These are phyloP conservation scores for Colletotrichum brevisporum DNA, from an alignment of 2,329 filamentous ascomycete genomes.

Conservation along the genomic window DNA sequence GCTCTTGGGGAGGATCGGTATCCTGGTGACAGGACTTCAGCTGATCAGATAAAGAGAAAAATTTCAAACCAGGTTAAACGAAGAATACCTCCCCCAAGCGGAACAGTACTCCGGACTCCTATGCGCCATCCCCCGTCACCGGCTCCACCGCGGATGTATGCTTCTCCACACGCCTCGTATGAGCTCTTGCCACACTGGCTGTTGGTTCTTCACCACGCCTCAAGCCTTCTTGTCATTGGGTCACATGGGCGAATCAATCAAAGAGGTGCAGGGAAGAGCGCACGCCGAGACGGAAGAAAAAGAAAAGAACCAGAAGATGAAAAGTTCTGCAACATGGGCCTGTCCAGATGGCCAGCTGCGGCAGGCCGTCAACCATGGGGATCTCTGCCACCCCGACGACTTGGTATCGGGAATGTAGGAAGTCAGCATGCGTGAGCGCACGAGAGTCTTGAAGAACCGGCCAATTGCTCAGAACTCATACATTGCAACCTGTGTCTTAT, in stretches of 20 bases:
- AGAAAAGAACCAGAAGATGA: background rate
- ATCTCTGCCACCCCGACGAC: too few species aligned
- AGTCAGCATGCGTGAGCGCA: too few species aligned
- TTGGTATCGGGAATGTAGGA: too few species aligned
- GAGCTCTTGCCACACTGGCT: background rate
- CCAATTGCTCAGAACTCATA: too few species aligned
- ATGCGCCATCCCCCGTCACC: background rate
- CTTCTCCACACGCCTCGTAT: background rate
- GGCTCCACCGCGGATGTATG: background rate
- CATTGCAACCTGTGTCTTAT: too few species aligned
- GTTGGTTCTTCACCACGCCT: background rate
- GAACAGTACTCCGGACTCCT: background rate
- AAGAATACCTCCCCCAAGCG: too few species aligned
- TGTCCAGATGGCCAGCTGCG: background rate
- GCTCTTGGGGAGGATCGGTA: background rate
- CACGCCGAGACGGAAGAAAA: background rate
- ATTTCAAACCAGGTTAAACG: too few species aligned
- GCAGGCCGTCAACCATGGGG: too few species aligned
- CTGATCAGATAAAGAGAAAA: background rate
- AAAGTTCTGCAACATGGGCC: too few species aligned
- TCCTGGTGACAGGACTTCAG: background rate
- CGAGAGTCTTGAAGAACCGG: too few species aligned
- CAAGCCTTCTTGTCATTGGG: too few species aligned
- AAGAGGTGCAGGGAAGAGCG: background rate
- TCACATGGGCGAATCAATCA: too few species aligned